phyloP scores from a whole-genome alignment of 2,329 filamentous ascomycete species.

The Pseudogymnoascus sp. region DNA sequence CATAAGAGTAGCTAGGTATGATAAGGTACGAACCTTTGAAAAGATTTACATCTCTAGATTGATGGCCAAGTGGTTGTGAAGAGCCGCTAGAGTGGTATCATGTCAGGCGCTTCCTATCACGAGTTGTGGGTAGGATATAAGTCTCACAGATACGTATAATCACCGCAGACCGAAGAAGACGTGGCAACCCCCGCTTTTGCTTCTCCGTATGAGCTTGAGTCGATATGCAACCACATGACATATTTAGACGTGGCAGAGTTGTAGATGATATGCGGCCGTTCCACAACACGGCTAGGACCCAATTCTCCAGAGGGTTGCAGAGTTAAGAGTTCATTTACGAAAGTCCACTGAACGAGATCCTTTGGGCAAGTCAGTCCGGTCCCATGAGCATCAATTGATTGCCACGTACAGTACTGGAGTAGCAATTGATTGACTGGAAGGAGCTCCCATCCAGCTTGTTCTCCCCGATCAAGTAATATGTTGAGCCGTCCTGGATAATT shows the following conservation, averaged over 20 bases:
- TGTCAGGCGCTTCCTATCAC: slow-evolving; percentile 7
- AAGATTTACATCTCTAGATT: slow-evolving; percentile 27
- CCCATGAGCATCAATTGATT: neutral
- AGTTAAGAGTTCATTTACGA: slow-evolving; percentile 50
- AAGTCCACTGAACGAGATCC: slow-evolving; percentile 57
- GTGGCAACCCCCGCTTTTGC: slow-evolving; percentile 58
- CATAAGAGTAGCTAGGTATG: neutral
- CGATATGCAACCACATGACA: slow-evolving; percentile 64
- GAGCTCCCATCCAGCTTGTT: slow-evolving; percentile 55
- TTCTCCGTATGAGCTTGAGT: slow-evolving; percentile 51
- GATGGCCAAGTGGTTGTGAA: slow-evolving; percentile 26
- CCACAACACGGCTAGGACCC: slow-evolving; percentile 53
- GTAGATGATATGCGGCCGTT: slow-evolving; percentile 61
- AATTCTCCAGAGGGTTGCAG: slow-evolving; percentile 46
- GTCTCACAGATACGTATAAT: slow-evolving; percentile 41
- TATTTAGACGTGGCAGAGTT: slow-evolving; percentile 56
- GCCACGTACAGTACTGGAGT: slow-evolving; percentile 40
- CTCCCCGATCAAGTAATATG: slow-evolving; percentile 58
- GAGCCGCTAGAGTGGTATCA: slow-evolving; percentile 18
- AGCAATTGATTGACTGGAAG: slow-evolving; percentile 61
- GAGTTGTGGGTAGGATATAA: neutral
- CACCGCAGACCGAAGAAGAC: slow-evolving; percentile 49
- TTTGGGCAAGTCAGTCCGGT: neutral
- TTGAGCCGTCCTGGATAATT: slow-evolving; percentile 3
- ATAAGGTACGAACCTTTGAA: slow-evolving; percentile 20